Evolutionary conservation across 2,329 filamentous ascomycete species (phyloP).

Genomic region (Microsporum ferrugineum): DNA sequence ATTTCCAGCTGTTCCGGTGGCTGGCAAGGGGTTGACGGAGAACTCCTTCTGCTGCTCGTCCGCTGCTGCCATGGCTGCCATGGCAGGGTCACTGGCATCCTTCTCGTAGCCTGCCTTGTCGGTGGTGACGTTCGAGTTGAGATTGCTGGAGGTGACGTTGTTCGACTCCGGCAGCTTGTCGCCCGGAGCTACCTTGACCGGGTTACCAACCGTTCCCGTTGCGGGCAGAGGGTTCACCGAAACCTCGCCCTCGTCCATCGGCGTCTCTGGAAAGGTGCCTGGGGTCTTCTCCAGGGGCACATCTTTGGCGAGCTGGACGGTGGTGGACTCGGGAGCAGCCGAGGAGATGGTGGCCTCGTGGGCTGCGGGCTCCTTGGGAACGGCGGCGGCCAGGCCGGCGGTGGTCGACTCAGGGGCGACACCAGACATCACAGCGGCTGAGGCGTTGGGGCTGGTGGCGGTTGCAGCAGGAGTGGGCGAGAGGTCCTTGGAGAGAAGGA

Average conservation of each 20-base stretch:
- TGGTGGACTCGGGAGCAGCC: slow-evolving; percentile 56
- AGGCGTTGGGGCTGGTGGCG: neutral
- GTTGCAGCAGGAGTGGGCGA: slow-evolving; percentile 10
- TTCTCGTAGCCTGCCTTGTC: slow-evolving; percentile 83
- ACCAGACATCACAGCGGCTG: slow-evolving; percentile 40
- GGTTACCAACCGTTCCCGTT: slow-evolving; percentile 49
- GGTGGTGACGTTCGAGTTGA: slow-evolving; percentile 51
- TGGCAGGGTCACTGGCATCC: slow-evolving; percentile 44
- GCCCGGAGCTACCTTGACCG: slow-evolving; percentile 65
- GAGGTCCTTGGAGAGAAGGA: slow-evolving; percentile 66
- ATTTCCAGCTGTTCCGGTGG: slow-evolving; percentile 54
- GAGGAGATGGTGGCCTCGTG: slow-evolving; percentile 47
- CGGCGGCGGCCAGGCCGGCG: slow-evolving; percentile 54
- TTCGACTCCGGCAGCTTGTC: slow-evolving; percentile 62
- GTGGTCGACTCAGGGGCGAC: slow-evolving; percentile 61
- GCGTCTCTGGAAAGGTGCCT: slow-evolving; percentile 63
- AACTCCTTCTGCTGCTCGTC: slow-evolving; percentile 14
- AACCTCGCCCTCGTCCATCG: slow-evolving; percentile 38
- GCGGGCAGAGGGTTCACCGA: slow-evolving; percentile 50
- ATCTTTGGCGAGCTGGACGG: slow-evolving; percentile 55
- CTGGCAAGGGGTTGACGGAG: slow-evolving; percentile 48
- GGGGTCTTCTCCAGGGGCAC: slow-evolving; percentile 54
- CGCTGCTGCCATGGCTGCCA: slow-evolving; percentile 22
- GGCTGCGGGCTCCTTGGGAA: slow-evolving; percentile 41
- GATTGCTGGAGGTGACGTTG: slow-evolving; percentile 49